Evolutionary conservation across 208 protist species (phyloP), one percentile per base, ranked within the genome.

Genomic region (Giardia duodenalis): DNA sequence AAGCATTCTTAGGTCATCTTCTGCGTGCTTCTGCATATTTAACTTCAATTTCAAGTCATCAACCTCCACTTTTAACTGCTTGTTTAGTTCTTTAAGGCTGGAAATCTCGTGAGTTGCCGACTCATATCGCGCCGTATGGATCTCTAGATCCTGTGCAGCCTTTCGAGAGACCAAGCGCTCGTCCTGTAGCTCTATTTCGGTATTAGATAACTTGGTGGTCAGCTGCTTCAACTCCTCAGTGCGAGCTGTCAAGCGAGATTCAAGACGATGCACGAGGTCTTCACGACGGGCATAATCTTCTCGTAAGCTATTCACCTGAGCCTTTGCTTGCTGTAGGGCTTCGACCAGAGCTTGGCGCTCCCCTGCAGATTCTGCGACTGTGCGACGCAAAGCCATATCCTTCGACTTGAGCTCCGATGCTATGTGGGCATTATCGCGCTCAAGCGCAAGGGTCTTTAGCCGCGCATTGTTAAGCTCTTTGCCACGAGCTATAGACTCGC

Each of bases 321-420:
- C 88, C 45, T 45, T 2, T 43, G 88, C 88, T 67, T 91, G 44
- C n/a, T 2, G 2, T 1, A 91, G 88, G 10, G 88, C 88, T n/a
- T 91, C 88, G 2, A 91, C 88, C 2, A 91, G 44, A 0, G 88
- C 1, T 2, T 4, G 1, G n/a, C 88, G n/a, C 45, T 91, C 88
- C n/a, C 88, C 88, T 43, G 88, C 47, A 0, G 88, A n/a, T 48
- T 91, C 88, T 19, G 88, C 43, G n/a, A 91, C 2, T n/a, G 88
- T 91, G n/a, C 44, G n/a, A 19, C 88, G n/a, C 0, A 91, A n/a
- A 19, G 88, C 88, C 2, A 47, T 19, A n/a, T 91, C 88, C 44
- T 91, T 91, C 2, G 44, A 1, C 88, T 91, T 91, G 2, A 91
- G n/a, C 45, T 91, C 88, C 1, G n/a, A 43, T 48, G n/a, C 88